Evolutionary conservation across 208 protist species (phyloP).

Genomic region (Lotmaria passim): DNA sequence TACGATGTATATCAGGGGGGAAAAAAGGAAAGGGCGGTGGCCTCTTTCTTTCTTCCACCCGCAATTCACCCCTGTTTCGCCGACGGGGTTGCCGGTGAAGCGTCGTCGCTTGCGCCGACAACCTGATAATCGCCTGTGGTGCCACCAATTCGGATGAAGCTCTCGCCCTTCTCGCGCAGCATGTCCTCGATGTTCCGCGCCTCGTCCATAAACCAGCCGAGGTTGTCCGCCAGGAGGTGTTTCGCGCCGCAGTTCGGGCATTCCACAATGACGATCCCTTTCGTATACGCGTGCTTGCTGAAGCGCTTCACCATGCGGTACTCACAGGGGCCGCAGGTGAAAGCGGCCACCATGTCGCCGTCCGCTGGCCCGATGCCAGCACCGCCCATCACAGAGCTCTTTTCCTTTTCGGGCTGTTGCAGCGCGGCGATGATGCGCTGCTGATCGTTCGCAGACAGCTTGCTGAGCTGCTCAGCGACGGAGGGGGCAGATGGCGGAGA

Average conservation of each 20-base stretch:
- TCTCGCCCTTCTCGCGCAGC: conserved; percentile 72
- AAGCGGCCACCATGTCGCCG: conserved; percentile 89
- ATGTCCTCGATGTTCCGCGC: conserved; percentile 87
- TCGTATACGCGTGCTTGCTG: conserved; percentile 91
- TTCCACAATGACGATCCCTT: conserved; percentile 92
- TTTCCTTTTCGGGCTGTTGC: conserved; percentile 44
- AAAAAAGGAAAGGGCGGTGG: no score
- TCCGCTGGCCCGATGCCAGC: conserved; percentile 72
- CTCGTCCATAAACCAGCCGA: conserved; percentile 88
- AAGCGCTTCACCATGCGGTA: conserved; percentile 91
- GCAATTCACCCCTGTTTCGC: no score
- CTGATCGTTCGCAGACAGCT: conserved; percentile 65
- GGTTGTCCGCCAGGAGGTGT: conserved; percentile 93
- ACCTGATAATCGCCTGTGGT: conserved; percentile 58
- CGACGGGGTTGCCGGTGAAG: no score
- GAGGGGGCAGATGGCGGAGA: conserved; percentile 8
- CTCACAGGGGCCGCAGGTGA: conserved; percentile 89
- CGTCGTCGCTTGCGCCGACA: no score
- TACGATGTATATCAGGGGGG: no score
- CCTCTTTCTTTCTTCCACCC: no score
- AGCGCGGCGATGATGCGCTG: conserved; percentile 66
- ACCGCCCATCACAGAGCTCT: conserved; percentile 79
- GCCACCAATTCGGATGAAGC: conserved; percentile 68
- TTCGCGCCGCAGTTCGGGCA: conserved; percentile 84
- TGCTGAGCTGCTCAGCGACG: conserved; percentile 43